phyloP scores from a whole-genome alignment of 805 yeast genomes.

The Peterozyma xylosa region DNA sequence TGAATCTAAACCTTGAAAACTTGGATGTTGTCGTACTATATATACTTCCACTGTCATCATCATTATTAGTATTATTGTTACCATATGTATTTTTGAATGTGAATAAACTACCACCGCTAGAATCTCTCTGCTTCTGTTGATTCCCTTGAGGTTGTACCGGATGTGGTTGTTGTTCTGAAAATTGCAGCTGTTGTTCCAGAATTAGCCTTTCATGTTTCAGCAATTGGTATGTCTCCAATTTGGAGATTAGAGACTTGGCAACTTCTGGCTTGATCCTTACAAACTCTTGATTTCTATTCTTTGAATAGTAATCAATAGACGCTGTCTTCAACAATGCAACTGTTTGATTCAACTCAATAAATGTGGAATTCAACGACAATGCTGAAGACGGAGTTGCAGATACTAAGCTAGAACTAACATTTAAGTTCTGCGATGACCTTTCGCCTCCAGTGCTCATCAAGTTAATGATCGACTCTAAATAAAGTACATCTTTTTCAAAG shows the following conservation, averaged over 20 bases:
- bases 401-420: constrained; percentile 10
- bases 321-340: constrained; percentile 64
- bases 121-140: too few relatives aligned
- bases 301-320: constrained; percentile 54
- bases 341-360: constrained; percentile 73
- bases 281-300: constrained; percentile 48
- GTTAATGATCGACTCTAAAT: constrained; percentile 54
- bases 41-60: constrained; percentile 14
- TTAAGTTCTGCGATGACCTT: constrained; percentile 11
- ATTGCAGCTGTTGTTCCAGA: too few relatives aligned
- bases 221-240: constrained; percentile 29
- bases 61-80: constrained; percentile 5
- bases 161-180: too few relatives aligned
- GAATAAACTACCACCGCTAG: too few relatives aligned
- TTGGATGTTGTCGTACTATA: constrained; percentile 15
- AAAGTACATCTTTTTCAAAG: constrained; percentile 74
- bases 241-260: constrained; percentile 54
- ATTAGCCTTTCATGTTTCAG: background rate
- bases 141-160: too few relatives aligned
- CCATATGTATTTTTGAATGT: too few relatives aligned
- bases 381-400: constrained; percentile 13
- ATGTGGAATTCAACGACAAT: constrained; percentile 62
- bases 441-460: constrained; percentile 20
- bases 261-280: constrained; percentile 70
- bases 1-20: background rate